Conservation (phyloP, 768 basidiomycete genomes). For the Fistulinella prunicolor region DNA sequence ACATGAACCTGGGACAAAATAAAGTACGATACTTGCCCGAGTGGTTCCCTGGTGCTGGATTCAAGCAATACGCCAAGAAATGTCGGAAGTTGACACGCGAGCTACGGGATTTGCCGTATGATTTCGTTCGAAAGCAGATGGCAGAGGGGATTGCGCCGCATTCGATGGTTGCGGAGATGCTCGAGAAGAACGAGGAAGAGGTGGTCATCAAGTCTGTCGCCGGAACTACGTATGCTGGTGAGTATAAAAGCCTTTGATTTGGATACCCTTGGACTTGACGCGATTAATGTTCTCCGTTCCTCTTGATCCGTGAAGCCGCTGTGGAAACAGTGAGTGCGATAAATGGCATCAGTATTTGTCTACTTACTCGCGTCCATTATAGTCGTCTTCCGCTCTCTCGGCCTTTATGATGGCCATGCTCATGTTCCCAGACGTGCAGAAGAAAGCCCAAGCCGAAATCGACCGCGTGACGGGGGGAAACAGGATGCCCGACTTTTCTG, state of each 20-base stretch:
- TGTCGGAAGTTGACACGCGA: constrained; percentile 18
- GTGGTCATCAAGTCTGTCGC: constrained; percentile 29
- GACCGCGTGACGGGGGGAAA: constrained; percentile 17
- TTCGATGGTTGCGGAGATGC: constrained; percentile 21
- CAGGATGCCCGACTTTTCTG: constrained; percentile 19
- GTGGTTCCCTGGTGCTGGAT: constrained; percentile 32
- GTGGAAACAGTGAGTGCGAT: constrained; percentile 18
- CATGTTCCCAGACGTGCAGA: constrained; percentile 22
- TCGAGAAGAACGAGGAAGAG: constrained; percentile 27
- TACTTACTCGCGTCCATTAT: neutral
- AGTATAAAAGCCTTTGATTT: neutral
- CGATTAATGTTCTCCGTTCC: neutral
- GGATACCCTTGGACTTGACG: too few relatives aligned
- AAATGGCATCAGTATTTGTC: neutral
- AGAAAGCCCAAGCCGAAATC: constrained; percentile 29
- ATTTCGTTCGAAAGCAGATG: constrained; percentile 21
- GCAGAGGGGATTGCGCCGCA: constrained; percentile 16
- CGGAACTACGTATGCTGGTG: constrained; percentile 32
- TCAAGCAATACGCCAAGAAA: constrained; percentile 21
- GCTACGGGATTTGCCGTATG: constrained; percentile 13
- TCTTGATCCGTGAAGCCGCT: constrained; percentile 8
- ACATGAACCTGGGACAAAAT: too few relatives aligned
- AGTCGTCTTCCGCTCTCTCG: constrained; percentile 24
- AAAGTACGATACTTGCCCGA: constrained; percentile 27
- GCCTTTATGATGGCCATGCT: constrained; percentile 28